Evolutionary conservation across 768 basidiomycete species (phyloP).

Genomic region (Boletus patriciae): DNA sequence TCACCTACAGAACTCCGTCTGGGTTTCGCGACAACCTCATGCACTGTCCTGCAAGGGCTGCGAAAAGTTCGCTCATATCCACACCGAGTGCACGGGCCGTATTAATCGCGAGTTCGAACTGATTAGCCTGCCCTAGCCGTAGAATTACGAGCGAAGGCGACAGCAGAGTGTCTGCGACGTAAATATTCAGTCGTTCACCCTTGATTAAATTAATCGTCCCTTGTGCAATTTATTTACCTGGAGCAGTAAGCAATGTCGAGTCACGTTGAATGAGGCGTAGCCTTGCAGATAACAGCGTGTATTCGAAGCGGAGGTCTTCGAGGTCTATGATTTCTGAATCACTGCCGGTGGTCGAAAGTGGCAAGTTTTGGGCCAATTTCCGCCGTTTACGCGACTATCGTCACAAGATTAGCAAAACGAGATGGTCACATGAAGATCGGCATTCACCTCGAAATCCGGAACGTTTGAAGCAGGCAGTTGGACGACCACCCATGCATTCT

Average conservation of each 20-base stretch:
- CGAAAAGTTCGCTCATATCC: constrained; percentile 87
- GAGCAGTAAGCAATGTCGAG: constrained; percentile 56
- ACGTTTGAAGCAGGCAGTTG: constrained; percentile 50
- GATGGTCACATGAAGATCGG: constrained; percentile 18
- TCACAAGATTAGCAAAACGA: constrained; percentile 18
- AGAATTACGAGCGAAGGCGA: constrained; percentile 68
- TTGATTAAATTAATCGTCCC: constrained; percentile 10
- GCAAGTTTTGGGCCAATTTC: constrained; percentile 71
- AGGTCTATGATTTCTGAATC: constrained; percentile 79
- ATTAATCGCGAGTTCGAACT: constrained; percentile 77
- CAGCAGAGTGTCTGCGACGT: constrained; percentile 49
- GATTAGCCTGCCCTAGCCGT: constrained; percentile 72
- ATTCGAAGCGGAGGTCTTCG: constrained; percentile 75
- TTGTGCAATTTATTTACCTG: constrained; percentile 50
- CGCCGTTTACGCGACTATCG: constrained; percentile 66
- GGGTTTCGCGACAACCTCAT: constrained; percentile 67
- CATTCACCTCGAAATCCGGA: constrained; percentile 46
- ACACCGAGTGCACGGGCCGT: constrained; percentile 73
- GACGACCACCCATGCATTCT: constrained; percentile 81
- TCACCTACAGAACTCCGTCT: constrained; percentile 56
- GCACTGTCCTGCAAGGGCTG: constrained; percentile 74
- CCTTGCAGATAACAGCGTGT: constrained; percentile 73
- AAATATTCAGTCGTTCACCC: constrained; percentile 20
- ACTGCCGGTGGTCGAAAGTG: constrained; percentile 64
- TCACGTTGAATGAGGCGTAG: constrained; percentile 73